Conservation (phyloP, 1,284 basidiomycete genomes). For the Ganoderma resinaceum region DNA sequence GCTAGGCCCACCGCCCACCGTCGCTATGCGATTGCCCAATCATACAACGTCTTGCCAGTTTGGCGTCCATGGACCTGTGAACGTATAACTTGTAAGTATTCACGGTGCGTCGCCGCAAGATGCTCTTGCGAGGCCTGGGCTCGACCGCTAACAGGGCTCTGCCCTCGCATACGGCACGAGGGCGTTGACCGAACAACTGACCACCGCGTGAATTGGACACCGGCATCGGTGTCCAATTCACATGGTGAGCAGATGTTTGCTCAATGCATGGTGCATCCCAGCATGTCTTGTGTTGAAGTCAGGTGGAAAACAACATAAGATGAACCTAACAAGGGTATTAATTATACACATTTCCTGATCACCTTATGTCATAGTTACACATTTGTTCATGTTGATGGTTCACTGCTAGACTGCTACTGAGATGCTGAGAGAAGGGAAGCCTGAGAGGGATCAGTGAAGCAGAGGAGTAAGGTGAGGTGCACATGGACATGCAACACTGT, state of each 20-base stretch:
- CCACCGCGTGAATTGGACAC: slow-evolving; percentile 18
- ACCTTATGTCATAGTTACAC: background rate
- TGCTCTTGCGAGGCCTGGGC: background rate
- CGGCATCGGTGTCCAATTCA: slow-evolving; percentile 15
- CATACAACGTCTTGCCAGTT: background rate
- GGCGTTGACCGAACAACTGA: slow-evolving; percentile 18
- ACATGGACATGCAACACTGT: background rate
- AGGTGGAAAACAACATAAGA: background rate
- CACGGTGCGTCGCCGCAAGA: background rate
- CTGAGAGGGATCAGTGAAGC: too few relatives aligned
- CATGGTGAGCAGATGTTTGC: slow-evolving; percentile 17
- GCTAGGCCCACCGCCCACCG: background rate
- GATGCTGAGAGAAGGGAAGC: too few relatives aligned
- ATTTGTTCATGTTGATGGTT: background rate
- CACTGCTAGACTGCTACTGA: too few relatives aligned
- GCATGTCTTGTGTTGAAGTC: background rate
- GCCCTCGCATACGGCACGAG: background rate
- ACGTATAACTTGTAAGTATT: background rate
- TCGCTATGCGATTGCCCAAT: background rate
- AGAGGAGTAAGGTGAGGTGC: too few relatives aligned
- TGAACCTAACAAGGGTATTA: background rate
- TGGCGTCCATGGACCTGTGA: background rate
- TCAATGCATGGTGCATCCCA: slow-evolving; percentile 6
- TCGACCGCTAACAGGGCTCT: background rate
- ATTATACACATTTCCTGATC: background rate